Percentiles rank a stretch among this genome's conserved stretches.
phyloP scores from a whole-genome alignment of 352 stramenopile genomes.

The Globisporangium viniferum region DNA sequence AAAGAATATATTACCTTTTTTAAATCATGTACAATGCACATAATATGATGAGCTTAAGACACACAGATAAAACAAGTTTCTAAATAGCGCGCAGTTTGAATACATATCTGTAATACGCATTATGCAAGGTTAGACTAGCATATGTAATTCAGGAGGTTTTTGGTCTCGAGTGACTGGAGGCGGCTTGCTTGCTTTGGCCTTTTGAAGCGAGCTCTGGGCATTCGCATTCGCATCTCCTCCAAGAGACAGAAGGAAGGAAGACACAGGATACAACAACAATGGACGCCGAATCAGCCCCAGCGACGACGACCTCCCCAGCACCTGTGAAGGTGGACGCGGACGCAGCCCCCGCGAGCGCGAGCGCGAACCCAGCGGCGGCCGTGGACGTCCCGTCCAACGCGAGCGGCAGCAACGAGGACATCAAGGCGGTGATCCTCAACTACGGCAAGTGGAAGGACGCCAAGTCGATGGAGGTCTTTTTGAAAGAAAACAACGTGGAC shows the following conservation, averaged over 20 bases:
- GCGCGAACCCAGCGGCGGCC: background rate
- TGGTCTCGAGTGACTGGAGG: slow-evolving; percentile 5
- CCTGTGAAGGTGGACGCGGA: background rate
- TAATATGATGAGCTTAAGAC: too few species aligned
- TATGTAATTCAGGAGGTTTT: background rate
- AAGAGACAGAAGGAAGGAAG: background rate
- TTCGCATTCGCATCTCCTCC: background rate
- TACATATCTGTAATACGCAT: background rate
- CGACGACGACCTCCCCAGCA: background rate
- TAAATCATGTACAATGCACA: too few species aligned
- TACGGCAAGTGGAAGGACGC: slow-evolving; percentile 86
- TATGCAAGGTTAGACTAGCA: background rate
- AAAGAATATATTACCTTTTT: too few species aligned
- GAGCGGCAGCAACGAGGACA: slow-evolving; percentile 45
- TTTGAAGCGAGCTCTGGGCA: slow-evolving; percentile 1
- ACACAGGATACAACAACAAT: background rate
- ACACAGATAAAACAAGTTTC: too few species aligned
- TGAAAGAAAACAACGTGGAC: slow-evolving; percentile 39
- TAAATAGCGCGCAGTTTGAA: too few species aligned
- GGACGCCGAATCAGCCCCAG: background rate
- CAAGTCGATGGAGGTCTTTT: slow-evolving; percentile 53
- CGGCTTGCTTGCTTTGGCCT: background rate
- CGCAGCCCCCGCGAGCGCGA: background rate
- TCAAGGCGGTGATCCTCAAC: slow-evolving; percentile 86
- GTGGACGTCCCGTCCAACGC: slow-evolving; percentile 5